A percentile compares a stretch with the other conserved stretches of the same genome.
phyloP scores from a whole-genome alignment of 2,329 filamentous ascomycete species.

The Alternaria sp. region DNA sequence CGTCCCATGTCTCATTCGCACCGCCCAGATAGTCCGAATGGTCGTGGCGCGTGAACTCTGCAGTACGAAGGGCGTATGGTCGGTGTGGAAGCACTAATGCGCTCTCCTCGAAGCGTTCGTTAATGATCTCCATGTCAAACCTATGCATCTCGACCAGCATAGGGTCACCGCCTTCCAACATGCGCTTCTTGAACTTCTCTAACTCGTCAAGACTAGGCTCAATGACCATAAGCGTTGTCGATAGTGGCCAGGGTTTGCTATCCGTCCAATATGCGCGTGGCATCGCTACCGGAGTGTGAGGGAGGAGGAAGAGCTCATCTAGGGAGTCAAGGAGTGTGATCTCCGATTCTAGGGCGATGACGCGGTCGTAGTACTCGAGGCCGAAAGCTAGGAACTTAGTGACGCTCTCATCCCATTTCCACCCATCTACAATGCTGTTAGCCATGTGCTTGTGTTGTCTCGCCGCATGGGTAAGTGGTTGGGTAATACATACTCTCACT shows the following conservation, averaged over 20 bases:
- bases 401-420: constrained; percentile 69
- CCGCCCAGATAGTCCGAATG: constrained; percentile 64
- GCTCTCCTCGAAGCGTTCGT: constrained; percentile 66
- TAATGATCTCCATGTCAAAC: constrained; percentile 75
- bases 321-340: constrained; percentile 68
- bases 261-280: constrained; percentile 76
- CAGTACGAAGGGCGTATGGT: constrained; percentile 67
- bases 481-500: constrained; percentile 40
- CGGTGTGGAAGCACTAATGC: constrained; percentile 72
- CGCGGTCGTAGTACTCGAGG: constrained; percentile 68
- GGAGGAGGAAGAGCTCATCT: constrained; percentile 77
- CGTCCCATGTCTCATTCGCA: constrained; percentile 66
- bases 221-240: constrained; percentile 69
- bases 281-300: constrained; percentile 69
- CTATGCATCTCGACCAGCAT: constrained; percentile 48
- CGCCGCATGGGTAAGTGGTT: constrained; percentile 10
- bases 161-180: constrained; percentile 39
- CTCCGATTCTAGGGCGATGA: constrained; percentile 71
- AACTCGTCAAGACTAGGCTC: constrained; percentile 66
- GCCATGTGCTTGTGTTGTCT: constrained; percentile 18
- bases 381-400: constrained; percentile 76
- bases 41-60: constrained; percentile 67
- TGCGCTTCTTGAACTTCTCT: constrained; percentile 43
- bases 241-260: constrained; percentile 63
- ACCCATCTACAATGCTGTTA: constrained; percentile 41